Base-by-base conservation (phyloP, 2,329 filamentous ascomycete species). In the Scedosporium minutisporum region DNA sequence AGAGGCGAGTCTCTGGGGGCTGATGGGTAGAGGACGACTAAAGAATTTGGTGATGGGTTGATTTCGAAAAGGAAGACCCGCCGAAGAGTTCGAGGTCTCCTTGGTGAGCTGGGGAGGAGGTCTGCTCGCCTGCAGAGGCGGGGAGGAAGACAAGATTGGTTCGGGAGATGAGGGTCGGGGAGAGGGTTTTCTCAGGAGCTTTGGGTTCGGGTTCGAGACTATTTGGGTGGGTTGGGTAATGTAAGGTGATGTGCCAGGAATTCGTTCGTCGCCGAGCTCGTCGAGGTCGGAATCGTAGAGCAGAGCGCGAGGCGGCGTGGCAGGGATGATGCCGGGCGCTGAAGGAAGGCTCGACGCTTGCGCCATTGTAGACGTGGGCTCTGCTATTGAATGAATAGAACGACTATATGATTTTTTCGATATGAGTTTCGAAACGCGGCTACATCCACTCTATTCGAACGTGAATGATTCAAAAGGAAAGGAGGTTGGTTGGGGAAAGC, bases 21-120 rank as follows among this genome's bases (percentile, higher is more conserved):
- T 62, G 6, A 63, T 14, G 16, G 57, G 44, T 18, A 60, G 55
- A 14, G 57, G 57, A 12, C 57, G 78, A 66, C 84, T 82, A 69
- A 89, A 93, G 9, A 80, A 74, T 0, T 91, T 96, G 6, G 91
- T 89, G 57, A 86, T 82, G 29, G 91, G 90, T 42, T 90, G 89
- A 78, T 96, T 88, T 55, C 84, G 75, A 65, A 79, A 86, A 23
- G 82, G 83, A 27, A 77, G 64, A 21, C 58, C 67, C 5, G 51
- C 18, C 7, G 51, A 55, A 4, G 18, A 55, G 12, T 27, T 67
- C 27, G 70, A 62, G 29, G 60, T 69, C 68, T 62, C 68, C 72
- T 71, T 67, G 70, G 97, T 3, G 93, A 97, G n/a, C 91, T 90
- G 33, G 88, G 87, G 3, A 97, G 46, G 60, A 97, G 46, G 60